Evolutionary conservation across 257 asterid species (phyloP).

Genomic region (Gardenia jasminoides): DNA sequence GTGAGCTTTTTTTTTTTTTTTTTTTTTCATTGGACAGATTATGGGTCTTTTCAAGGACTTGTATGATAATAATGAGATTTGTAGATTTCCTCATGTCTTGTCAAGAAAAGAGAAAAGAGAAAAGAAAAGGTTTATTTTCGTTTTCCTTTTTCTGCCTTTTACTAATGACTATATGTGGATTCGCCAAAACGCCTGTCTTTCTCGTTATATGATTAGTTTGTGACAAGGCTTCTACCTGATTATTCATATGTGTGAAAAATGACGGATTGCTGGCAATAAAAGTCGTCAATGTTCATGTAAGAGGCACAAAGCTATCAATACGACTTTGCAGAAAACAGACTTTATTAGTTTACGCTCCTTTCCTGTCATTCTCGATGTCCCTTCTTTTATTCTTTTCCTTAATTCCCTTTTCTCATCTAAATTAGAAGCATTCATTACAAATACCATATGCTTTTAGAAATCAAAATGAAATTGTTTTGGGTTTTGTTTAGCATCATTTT

Average conservation of each 20-base stretch:
- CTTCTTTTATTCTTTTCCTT: slow-evolving; percentile 9
- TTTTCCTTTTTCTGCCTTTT: background rate
- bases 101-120: slow-evolving; percentile 21
- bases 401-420: background rate
- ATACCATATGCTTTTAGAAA: slow-evolving; percentile 1
- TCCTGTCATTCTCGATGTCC: slow-evolving; percentile 16
- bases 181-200: background rate
- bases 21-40: slow-evolving; percentile 8
- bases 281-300: background rate
- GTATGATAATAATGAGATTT: background rate
- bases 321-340: slow-evolving; percentile 5
- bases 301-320: background rate
- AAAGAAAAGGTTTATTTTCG: too few species aligned
- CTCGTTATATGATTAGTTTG: background rate
- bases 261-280: background rate
- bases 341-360: slow-evolving; percentile 6
- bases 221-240: background rate
- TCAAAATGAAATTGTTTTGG: background rate
- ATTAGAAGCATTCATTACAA: background rate
- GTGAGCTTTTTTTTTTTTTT: too few species aligned
- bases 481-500: slow-evolving; percentile 4
- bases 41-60: slow-evolving; percentile 22
- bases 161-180: background rate
- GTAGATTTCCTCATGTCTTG: slow-evolving; percentile 12
- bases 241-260: background rate